Base-by-base conservation (phyloP, 2,329 filamentous ascomycete genomes). In the Aspergillus sp. region DNA sequence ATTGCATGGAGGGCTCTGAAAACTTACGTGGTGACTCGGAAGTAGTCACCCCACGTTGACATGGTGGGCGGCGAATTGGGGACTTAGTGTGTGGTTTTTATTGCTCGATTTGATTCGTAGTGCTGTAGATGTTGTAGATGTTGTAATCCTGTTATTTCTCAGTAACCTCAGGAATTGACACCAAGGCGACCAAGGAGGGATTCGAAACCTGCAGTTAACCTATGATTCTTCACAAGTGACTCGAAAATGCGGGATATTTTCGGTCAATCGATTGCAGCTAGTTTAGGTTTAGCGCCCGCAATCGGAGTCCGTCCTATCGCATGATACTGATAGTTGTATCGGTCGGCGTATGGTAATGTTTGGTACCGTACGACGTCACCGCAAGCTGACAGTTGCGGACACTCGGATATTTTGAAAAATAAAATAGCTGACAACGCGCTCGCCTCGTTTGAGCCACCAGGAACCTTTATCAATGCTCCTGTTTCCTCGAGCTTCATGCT, bases 11-110 rank as follows among this genome's bases (percentile, higher is more conserved):
- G 18, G 38, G 52, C 34, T 24, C 30, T 18, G 50, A 38, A 36
- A 34, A 78, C 85, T 66, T 83, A 92, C 86, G 90, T 96, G 62
- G 90, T 92, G 65, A 96, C 90, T 67, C 83, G 83, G 78, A 95
- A 95, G 75, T 87, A 83, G 50, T 88, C 81, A 67, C 93, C 92
- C 76, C 96, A 96, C 55, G 90, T 93, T 67, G 92, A 96, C 90
- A 95, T 95, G 63, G 59, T 82, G 74, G 56, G 48, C 44, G 24
- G 42, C 59, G 38, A 20, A 56, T 54, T 20, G 53, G n/a, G 8
- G 12, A 48, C 17, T 36, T 45, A 34, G 22, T 13, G 26, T 32
- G 44, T 30, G 54, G n/a, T 41, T 34, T 20, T 45, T 24, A 8
- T n/a, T 24, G 15, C 3, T 39, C 4, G 17, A 22, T 8, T 17